Evolutionary conservation across 257 asterid species (phyloP).

Genomic region (Buddleja alternifolia): DNA sequence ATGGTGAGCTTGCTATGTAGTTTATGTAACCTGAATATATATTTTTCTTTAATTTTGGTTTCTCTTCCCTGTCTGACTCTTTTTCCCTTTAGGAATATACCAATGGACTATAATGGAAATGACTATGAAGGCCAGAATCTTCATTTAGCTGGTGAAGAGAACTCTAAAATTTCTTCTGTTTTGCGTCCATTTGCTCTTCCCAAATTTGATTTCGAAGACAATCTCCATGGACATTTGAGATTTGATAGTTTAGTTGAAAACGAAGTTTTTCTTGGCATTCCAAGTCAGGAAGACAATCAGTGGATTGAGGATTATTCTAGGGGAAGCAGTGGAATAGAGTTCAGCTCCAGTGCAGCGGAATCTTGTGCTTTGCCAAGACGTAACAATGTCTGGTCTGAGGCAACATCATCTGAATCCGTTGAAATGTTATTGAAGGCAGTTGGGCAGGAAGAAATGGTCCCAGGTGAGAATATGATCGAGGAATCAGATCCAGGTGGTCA

Average conservation of each 20-base stretch:
- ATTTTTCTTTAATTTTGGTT: slow-evolving; percentile 11
- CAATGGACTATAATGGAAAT: slow-evolving; percentile 95
- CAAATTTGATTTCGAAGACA: slow-evolving; percentile 93
- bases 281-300: slow-evolving; percentile 95
- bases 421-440: slow-evolving; percentile 94
- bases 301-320: slow-evolving; percentile 99
- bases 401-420: slow-evolving; percentile 97
- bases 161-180: slow-evolving; percentile 80
- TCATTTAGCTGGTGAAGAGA: slow-evolving; percentile 89
- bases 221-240: slow-evolving; percentile 79
- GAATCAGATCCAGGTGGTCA: slow-evolving; percentile 57
- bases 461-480: slow-evolving; percentile 54
- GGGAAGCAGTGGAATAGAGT: slow-evolving; percentile 78
- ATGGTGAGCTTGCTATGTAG: slow-evolving; percentile 18
- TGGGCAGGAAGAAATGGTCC: slow-evolving; percentile 89
- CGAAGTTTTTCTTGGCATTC: slow-evolving; percentile 98
- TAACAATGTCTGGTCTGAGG: slow-evolving; percentile 99
- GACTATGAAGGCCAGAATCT: slow-evolving; percentile 82
- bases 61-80: slow-evolving; percentile 17
- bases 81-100: slow-evolving; percentile 60
- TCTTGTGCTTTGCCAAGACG: slow-evolving; percentile 90
- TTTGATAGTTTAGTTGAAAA: slow-evolving; percentile 96
- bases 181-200: slow-evolving; percentile 89
- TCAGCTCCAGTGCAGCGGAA: slow-evolving; percentile 79
- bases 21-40: background rate